phyloP scores from a whole-genome alignment of 2,329 filamentous ascomycete genomes.

The Blastomyces gilchristii region DNA sequence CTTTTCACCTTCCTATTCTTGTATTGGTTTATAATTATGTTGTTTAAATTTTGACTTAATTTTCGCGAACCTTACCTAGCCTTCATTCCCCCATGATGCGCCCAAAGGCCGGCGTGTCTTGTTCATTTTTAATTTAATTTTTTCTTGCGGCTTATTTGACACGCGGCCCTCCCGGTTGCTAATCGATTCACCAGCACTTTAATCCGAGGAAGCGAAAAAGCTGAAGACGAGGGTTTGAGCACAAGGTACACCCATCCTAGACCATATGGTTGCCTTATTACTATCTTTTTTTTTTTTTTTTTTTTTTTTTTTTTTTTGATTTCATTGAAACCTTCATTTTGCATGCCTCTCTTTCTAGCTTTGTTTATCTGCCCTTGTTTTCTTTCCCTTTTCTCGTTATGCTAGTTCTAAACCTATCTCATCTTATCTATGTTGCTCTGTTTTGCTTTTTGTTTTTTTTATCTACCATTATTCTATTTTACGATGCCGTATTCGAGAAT shows the following conservation, averaged over 20 bases:
- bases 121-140: slow-evolving; percentile 16
- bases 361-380: background rate
- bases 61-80: background rate
- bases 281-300: too few species aligned
- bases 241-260: background rate
- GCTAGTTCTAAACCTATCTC: background rate
- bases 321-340: slow-evolving; percentile 5
- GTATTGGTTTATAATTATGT: slow-evolving; percentile 22
- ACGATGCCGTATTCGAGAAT: slow-evolving; percentile 4
- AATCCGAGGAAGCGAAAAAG: background rate
- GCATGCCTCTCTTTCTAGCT: background rate
- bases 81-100: background rate
- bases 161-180: background rate
- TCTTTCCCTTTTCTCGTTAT: background rate
- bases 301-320: background rate
- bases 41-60: slow-evolving; percentile 14
- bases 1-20: slow-evolving; percentile 18
- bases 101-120: background rate
- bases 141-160: slow-evolving; percentile 3
- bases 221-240: background rate
- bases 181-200: background rate
- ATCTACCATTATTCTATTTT: slow-evolving; percentile 5
- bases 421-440: background rate
- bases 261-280: background rate
- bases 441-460: background rate